phyloP scores from a whole-genome alignment of 495 filamentous ascomycete genomes.

The Paragyromitra xinjiangensis region DNA sequence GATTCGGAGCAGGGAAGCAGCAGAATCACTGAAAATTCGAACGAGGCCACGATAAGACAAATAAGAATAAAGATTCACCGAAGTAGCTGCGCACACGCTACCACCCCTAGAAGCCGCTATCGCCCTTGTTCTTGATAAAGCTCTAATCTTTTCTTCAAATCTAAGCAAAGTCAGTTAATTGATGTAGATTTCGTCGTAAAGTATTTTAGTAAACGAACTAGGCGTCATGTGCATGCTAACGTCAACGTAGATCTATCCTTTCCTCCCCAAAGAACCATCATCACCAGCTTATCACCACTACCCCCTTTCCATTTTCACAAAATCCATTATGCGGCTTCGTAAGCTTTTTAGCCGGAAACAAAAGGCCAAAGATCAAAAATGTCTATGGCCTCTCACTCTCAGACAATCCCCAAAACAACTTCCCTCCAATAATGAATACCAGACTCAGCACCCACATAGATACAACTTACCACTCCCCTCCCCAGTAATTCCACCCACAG shows the following conservation, averaged over 20 bases:
- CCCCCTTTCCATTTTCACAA: neutral
- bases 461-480: neutral
- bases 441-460: neutral
- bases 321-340: slow-evolving; percentile 21
- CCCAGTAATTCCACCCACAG: neutral
- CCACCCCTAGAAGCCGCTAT: too few species aligned
- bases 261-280: neutral
- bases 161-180: too few species aligned
- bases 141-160: too few species aligned
- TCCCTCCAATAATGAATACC: neutral
- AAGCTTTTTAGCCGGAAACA: slow-evolving; percentile 20
- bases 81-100: too few species aligned
- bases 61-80: too few species aligned
- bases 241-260: neutral
- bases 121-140: too few species aligned
- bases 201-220: neutral
- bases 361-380: slow-evolving; percentile 3
- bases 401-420: slow-evolving; percentile 24
- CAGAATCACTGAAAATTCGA: too few species aligned
- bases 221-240: neutral
- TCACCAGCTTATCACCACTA: neutral
- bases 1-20: too few species aligned
- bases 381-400: slow-evolving; percentile 7
- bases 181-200: neutral
- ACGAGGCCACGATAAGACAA: too few species aligned